Base-by-base conservation (phyloP, 2,329 filamentous ascomycete species). In the Sphaerulina musiva region DNA sequence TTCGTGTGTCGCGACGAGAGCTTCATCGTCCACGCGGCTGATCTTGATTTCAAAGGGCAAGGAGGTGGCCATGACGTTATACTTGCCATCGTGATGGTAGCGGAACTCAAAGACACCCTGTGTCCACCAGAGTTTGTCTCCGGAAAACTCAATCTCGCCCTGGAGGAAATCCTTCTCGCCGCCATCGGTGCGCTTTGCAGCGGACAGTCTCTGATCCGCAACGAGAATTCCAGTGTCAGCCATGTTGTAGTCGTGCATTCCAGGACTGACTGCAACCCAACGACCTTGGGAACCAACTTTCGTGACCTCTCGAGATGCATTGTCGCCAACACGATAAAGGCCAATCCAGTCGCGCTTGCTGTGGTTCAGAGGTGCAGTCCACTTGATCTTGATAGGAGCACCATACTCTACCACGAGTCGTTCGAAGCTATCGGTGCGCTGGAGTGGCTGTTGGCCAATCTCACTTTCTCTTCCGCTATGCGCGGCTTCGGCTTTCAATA, bases 111-210 rank as follows among this genome's bases (percentile, higher is more conserved):
- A 98, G 2, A 95, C 87, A 51, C 93, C 93, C 57, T 92, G 87
- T 0, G 87, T 95, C 93, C 93, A 98, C 85, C 89, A 98, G 2
- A 96, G 80, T 73, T 95, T 95, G 74, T 97, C 91, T 46, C 93
- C 91, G 8, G 84, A 78, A 68, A 98, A 97, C 10, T 89, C 72
- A 66, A 97, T 85, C 69, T 95, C 89, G 42, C 93, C 93, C 10
- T 81, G 79, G 3, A 89, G 80, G 60, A 84, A 78, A 54, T 87
- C 78, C 14, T 72, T 73, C 3, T 79, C 78, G 2, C 77, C 75
- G 0, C 76, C 75, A 64, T 76, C 74, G 60, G 73, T 60, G 29
- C 72, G 71, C 40, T 71, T 62, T 0, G 69, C 65, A 12, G 72
- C 75, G 0, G 76, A 68, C 0, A 84, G 70, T 1, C 80, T 74